phyloP scores from a whole-genome alignment of 116 monocot genomes.

The Cymodocea nodosa region DNA sequence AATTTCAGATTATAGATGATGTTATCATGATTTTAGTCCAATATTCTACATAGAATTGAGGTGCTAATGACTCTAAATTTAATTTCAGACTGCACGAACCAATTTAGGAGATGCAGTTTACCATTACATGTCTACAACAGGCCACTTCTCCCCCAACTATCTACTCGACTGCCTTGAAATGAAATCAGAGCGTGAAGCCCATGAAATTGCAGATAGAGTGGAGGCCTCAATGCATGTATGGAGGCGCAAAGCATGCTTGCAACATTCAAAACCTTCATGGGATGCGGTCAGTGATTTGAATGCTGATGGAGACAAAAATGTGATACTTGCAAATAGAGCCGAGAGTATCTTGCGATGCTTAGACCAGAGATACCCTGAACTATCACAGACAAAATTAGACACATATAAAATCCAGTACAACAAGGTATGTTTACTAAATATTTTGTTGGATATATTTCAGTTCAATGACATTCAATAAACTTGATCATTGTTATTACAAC shows the following conservation, averaged over 20 bases:
- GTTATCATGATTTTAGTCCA: too few species aligned
- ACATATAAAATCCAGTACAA: constrained; percentile 80
- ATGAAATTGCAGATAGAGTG: constrained; percentile 53
- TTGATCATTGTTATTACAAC: background rate
- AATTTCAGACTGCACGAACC: constrained; percentile 40
- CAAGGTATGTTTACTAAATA: constrained; percentile 28
- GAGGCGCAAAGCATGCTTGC: constrained; percentile 48
- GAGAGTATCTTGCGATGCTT: constrained; percentile 36
- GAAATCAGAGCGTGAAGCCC: constrained; percentile 66
- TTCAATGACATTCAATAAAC: background rate
- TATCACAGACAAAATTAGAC: constrained; percentile 81
- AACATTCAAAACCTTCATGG: constrained; percentile 51
- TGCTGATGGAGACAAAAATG: constrained; percentile 55
- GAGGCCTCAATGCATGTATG: constrained; percentile 81
- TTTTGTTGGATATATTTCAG: background rate
- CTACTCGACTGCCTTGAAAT: constrained; percentile 51
- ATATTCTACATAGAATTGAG: too few species aligned
- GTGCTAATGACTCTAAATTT: background rate
- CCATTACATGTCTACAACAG: constrained; percentile 31
- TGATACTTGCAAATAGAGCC: constrained; percentile 55
- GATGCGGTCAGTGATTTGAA: constrained; percentile 58
- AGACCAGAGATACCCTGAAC: constrained; percentile 59
- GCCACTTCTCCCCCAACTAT: constrained; percentile 53
- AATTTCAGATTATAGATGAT: too few species aligned
- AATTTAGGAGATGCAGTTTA: constrained; percentile 61